Evolutionary conservation across 768 basidiomycete species (phyloP).

Genomic region (Lentinula raphanica): DNA sequence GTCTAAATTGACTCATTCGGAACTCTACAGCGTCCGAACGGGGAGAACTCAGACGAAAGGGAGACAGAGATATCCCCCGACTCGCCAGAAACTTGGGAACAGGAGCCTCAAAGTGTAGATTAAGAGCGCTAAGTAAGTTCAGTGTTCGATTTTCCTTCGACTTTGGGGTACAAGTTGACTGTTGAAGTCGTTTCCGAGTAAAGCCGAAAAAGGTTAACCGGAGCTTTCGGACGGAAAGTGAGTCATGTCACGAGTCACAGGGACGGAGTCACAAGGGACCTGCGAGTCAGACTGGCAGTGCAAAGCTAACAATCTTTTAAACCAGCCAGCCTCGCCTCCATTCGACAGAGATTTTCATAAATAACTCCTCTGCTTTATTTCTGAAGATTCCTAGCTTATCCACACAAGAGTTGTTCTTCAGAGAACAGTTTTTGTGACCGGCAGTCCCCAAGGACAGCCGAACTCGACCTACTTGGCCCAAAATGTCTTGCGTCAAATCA

Average conservation of each 20-base stretch:
- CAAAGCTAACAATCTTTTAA: conserved; percentile 17
- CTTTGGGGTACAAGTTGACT: too few species aligned
- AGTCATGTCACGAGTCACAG: conserved; percentile 1
- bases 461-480: conserved; percentile 17
- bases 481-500: conserved; percentile 36
- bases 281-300: not conserved
- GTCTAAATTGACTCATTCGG: not conserved
- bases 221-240: not conserved
- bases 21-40: not conserved
- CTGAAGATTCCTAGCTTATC: conserved; percentile 10
- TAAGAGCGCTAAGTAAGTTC: too few species aligned
- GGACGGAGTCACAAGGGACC: conserved; percentile 12
- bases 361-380: conserved; percentile 12
- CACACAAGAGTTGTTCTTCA: conserved; percentile 19
- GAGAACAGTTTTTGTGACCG: conserved; percentile 35
- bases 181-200: too few species aligned
- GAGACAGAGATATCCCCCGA: too few species aligned
- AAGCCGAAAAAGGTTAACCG: not conserved
- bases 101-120: too few species aligned
- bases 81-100: too few species aligned
- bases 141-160: too few species aligned
- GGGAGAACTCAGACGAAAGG: too few species aligned
- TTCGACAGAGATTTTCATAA: not conserved
- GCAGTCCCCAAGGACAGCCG: conserved; percentile 21
- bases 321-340: not conserved